A percentile compares a stretch with the other conserved stretches of the same genome.
phyloP scores from a whole-genome alignment of 345 rosid genomes.

The sweet orange (Citrus sinensis) region DNA sequence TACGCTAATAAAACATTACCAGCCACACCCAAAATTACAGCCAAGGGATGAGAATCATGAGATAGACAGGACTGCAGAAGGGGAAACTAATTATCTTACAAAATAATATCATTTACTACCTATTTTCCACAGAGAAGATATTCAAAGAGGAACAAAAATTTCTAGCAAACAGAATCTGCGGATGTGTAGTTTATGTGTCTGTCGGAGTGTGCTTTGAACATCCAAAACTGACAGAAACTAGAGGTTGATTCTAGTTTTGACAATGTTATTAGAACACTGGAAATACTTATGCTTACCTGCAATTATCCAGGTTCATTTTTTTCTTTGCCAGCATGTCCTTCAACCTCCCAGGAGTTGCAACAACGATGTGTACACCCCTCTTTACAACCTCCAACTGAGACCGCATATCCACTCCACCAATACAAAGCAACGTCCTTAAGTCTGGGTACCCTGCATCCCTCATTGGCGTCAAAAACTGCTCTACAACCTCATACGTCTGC shows the following conservation, averaged over 20 bases:
- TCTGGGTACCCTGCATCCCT: slow-evolving; percentile 64
- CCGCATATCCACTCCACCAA: slow-evolving; percentile 91
- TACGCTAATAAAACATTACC: background rate
- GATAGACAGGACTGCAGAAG: background rate
- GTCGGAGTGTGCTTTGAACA: background rate
- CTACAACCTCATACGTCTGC: slow-evolving; percentile 89
- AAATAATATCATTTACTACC: background rate
- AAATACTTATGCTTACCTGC: slow-evolving; percentile 49
- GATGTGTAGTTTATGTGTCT: background rate
- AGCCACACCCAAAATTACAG: background rate
- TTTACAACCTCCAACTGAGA: slow-evolving; percentile 83
- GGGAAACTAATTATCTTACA: background rate
- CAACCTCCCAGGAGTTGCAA: slow-evolving; percentile 93
- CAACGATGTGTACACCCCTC: slow-evolving; percentile 88
- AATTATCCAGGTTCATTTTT: slow-evolving; percentile 83
- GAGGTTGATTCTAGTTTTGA: background rate
- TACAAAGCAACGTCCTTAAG: slow-evolving; percentile 74
- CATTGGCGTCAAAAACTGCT: slow-evolving; percentile 65
- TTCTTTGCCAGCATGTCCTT: slow-evolving; percentile 97
- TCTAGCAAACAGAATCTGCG: background rate
- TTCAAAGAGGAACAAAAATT: too few species aligned
- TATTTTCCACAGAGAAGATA: background rate
- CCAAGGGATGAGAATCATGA: background rate
- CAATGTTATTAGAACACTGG: background rate
- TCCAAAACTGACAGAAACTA: background rate